Conservation (phyloP, 305 asterid species). For the Solanum chacoense region DNA sequence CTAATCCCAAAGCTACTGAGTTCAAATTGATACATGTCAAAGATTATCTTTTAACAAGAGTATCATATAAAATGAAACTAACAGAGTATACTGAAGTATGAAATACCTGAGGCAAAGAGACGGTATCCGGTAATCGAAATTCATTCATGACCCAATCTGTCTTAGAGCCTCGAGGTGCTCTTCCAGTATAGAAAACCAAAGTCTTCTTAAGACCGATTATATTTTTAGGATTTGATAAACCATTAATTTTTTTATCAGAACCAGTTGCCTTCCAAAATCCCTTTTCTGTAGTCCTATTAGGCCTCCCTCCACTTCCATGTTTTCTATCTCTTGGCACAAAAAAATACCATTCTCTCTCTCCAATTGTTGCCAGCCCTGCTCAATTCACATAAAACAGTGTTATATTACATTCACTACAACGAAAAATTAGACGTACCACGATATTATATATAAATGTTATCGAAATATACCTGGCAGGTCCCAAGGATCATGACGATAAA, state of each 20-base stretch:
- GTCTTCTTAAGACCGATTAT: slow-evolving; percentile 61
- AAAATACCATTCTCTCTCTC: slow-evolving; percentile 81
- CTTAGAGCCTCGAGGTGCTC: slow-evolving; percentile 77
- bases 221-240: slow-evolving; percentile 30
- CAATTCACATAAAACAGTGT: background rate
- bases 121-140: slow-evolving; percentile 52
- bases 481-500: slow-evolving; percentile 53
- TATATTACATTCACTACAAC: background rate
- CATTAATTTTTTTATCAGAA: slow-evolving; percentile 48
- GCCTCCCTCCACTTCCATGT: slow-evolving; percentile 69
- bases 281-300: slow-evolving; percentile 50
- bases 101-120: slow-evolving; percentile 25
- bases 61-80: background rate
- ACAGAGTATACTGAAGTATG: background rate
- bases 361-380: slow-evolving; percentile 59
- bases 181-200: slow-evolving; percentile 62
- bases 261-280: slow-evolving; percentile 96
- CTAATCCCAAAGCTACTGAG: background rate
- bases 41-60: too few species aligned
- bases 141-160: slow-evolving; percentile 94
- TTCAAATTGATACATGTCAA: background rate
- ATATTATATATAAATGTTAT: background rate
- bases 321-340: slow-evolving; percentile 57
- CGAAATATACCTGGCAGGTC: slow-evolving; percentile 50
- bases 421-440: background rate